Evolutionary conservation across 306 rosid species (phyloP).

Genomic region (Crotalaria pallida): DNA sequence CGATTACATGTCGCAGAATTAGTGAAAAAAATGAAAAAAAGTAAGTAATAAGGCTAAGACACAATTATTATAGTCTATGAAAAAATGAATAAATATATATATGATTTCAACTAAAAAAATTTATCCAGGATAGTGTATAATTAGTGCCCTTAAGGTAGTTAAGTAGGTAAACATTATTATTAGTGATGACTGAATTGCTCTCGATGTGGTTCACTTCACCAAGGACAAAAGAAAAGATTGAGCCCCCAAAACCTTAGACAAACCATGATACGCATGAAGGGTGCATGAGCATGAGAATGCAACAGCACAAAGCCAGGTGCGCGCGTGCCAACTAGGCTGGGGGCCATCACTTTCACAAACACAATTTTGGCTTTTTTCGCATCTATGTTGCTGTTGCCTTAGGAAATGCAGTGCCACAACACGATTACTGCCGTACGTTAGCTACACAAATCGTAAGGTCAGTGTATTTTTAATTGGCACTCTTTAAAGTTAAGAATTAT

Average conservation of each 20-base stretch:
- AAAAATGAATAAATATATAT: not conserved
- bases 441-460: no score
- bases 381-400: constrained; percentile 15
- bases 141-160: not conserved
- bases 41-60: not conserved
- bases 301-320: constrained; percentile 37
- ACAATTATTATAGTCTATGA: not conserved
- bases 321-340: constrained; percentile 46
- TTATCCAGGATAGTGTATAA: not conserved
- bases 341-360: constrained; percentile 8
- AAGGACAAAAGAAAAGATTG: constrained; percentile 38
- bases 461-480: no score
- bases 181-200: not conserved
- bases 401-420: not conserved
- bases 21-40: no score
- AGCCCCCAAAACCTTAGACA: constrained; percentile 38
- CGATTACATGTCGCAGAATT: not conserved
- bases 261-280: constrained; percentile 34
- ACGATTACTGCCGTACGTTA: not conserved
- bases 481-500: no score
- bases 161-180: constrained; percentile 10
- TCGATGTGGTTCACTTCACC: constrained; percentile 1
- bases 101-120: not conserved
- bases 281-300: constrained; percentile 35
- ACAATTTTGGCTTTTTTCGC: constrained; percentile 11